phyloP scores from a whole-genome alignment of 208 protist species.

The Wallacemonas collosoma region DNA sequence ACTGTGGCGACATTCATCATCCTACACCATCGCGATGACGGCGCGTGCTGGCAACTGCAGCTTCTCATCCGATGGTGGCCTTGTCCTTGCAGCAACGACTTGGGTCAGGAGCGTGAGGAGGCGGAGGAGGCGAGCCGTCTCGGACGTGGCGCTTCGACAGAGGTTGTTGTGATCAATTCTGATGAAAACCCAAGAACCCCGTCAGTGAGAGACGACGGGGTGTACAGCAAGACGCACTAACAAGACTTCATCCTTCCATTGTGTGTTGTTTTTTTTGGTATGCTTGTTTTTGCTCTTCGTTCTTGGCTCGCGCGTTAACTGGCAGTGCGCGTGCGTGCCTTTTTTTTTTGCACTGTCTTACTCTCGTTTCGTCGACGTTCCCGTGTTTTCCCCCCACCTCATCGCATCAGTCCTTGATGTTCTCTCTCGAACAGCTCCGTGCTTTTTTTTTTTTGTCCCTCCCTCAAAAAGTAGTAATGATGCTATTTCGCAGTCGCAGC shows the following conservation, averaged over 20 bases:
- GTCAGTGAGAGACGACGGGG: background rate
- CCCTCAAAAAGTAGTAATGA: no score
- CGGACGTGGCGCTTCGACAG: background rate
- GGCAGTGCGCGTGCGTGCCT: no score
- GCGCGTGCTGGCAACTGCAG: conserved; percentile 81
- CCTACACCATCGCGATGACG: conserved; percentile 48
- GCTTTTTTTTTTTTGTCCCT: no score
- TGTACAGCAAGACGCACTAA: background rate
- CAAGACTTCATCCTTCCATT: background rate
- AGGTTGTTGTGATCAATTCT: conserved; percentile 9
- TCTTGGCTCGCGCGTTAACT: no score
- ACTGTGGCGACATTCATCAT: conserved; percentile 69
- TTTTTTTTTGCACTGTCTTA: no score
- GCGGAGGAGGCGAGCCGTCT: background rate
- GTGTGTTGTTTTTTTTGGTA: conserved; percentile 3
- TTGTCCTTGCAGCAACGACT: conserved; percentile 41
- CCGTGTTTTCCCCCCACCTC: no score
- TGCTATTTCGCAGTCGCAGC: no score
- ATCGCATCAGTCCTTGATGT: no score
- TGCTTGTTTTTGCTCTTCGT: no score
- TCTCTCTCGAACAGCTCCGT: no score
- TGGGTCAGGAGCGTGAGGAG: background rate
- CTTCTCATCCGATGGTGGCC: conserved; percentile 77
- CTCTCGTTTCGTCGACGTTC: no score
- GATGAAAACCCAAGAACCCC: background rate